These are phyloP conservation scores for Gossypium turneri DNA, from an alignment of 345 rosid species.

Conservation along the genomic window DNA sequence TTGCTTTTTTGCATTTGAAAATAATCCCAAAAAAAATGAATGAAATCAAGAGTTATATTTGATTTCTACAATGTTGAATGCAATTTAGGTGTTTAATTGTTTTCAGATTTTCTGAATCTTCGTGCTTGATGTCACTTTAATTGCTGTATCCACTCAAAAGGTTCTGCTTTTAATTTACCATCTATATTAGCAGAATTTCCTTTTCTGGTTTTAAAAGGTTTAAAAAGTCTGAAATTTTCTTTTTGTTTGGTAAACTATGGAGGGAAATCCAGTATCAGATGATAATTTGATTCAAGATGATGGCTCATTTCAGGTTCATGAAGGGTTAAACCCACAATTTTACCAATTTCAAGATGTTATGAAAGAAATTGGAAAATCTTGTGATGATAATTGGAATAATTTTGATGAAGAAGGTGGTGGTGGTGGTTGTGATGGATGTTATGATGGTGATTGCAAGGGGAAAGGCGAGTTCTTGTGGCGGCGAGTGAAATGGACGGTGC, in stretches of 20 bases:
- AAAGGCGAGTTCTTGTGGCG: constrained; percentile 9
- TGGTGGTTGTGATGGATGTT: constrained; percentile 11
- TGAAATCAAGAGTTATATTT: not conserved
- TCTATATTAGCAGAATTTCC: not conserved
- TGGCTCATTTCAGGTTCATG: constrained; percentile 12
- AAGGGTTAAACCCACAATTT: not conserved
- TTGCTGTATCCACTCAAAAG: not conserved
- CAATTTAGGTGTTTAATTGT: not conserved
- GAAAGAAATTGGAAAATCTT: constrained; percentile 10
- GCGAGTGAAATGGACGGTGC: constrained; percentile 23
- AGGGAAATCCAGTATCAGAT: not conserved
- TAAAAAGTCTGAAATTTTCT: not conserved
- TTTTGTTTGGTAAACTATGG: constrained; percentile 5
- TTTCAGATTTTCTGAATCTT: not conserved
- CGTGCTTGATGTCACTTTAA: constrained; percentile 7
- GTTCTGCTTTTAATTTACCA: not conserved
- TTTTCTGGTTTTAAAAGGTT: not conserved
- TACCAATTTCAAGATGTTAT: constrained; percentile 8
- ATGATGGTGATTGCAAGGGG: constrained; percentile 12
- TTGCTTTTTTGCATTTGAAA: not conserved
- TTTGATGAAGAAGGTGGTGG: not conserved
- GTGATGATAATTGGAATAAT: not conserved
- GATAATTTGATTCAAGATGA: not conserved
- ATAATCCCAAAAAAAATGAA: not conserved
- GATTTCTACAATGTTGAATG: not conserved